Base-by-base conservation (phyloP, 345 rosid genomes). In the Melaleuca quinquenervia region DNA sequence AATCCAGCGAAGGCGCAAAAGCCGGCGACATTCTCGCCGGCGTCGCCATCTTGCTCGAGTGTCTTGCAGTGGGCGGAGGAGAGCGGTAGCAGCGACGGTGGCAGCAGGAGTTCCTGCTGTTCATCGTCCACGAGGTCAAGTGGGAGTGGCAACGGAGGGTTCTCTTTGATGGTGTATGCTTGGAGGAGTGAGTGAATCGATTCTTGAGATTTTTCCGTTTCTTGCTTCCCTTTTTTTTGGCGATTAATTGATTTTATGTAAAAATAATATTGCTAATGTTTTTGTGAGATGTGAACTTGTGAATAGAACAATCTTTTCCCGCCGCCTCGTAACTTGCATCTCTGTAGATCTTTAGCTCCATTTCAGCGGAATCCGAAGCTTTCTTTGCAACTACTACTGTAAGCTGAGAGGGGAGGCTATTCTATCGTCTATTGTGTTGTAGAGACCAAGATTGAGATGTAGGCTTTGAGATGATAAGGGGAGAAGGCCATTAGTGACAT, bases 11-110 rank as follows among this genome's bases (percentile, higher is more conserved):
- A 88, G 26, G 16, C 60, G 84, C 80, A 85, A 48, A 70, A 70
- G 7, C 74, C 91, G 29, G 44, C 82, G 36, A 48, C 87, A 7
- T n/a, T 86, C 49, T 90, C 93, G 0, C 85, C 90, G 0, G 21
- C 60, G 45, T 90, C 95, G 26, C 91, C 90, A 26, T 90, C 94
- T 58, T 86, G 90, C 89, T 89, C 93, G 0, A 92, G 94, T 52
- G 94, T 93, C 88, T 74, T 92, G 91, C 93, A 93, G 54, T 93
- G 95, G 95, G 94, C 95, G 41, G 95, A 93, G 88, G 95, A 93
- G 91, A 93, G 95, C 85, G 80, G 80, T 48, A 70, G 80, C 48
- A 90, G 93, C 84, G 95, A 93, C 26, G 89, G 92, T 60, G 89
- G 94, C 58, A 90, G 94, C 44, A 93, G 95, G 80, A 70, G 48